Base-by-base conservation (phyloP, 1,139 yeast species). In the Spencermartinsiella ligniputridi region DNA sequence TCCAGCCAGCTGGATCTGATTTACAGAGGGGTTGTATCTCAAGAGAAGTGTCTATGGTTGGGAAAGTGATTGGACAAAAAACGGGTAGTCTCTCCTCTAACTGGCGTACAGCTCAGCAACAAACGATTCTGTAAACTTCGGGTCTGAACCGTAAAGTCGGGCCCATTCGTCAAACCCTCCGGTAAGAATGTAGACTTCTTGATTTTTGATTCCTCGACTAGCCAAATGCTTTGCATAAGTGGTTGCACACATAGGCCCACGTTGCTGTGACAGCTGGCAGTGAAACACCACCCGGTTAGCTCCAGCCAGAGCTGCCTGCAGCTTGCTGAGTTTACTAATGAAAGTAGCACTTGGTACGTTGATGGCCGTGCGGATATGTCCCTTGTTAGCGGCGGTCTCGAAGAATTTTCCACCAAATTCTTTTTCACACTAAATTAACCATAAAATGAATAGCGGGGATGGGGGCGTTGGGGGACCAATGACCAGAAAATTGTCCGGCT, bases 111-210 rank as follows among this genome's bases (percentile, higher is more conserved):
- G 49, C 24, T 57, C 64, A 3, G 59, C 49, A 2, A 44, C 37
- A 37, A 58, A 57, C 11, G 51, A 54, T 37, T 82, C 94, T 0
- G 96, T 88, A 13, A 85, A 81, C 1, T 62, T 55, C 0, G 60
- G 53, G 58, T 89, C 95, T 4, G 69, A 71, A 1, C 96, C 96
- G 59, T 81, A 90, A 21, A 68, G 60, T 41, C 73, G 71, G 52
- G 87, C 95, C 97, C 97, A 92, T 45, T 73, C 74, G 34, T 76
- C 76, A 63, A 92, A 92, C 0, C 98, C 97, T 5, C 96, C 97
- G 48, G 75, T 68, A 35, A 90, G 68, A 1, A 90, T 81, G 74
- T 81, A 84, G 3, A 90, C 79, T 40, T 75, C 72, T 51, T 82
- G 72, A 2, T 64, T 57, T 8, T 61, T 61, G 34, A 66, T 58